A percentile compares a stretch with the other conserved stretches of the same genome.
Evolutionary conservation across 2,329 filamentous ascomycete species (phyloP).

Genomic region (Leptographium galeiforme): DNA sequence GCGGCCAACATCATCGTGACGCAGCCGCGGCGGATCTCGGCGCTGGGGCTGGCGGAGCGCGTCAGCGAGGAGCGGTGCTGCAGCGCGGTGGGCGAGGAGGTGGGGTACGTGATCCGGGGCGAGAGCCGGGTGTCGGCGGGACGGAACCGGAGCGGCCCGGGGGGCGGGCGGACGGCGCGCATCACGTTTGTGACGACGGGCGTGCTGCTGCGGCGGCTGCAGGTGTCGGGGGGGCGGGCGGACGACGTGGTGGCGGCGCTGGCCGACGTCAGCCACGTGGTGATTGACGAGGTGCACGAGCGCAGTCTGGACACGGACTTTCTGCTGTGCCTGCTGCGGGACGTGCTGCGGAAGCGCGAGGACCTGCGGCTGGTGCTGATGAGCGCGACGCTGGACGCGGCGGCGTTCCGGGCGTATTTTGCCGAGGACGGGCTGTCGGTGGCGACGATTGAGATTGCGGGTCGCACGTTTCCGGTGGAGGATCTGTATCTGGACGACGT

Average conservation of each 20-base stretch:
- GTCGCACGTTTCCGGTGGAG: conserved; percentile 77
- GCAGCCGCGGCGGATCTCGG: conserved; percentile 87
- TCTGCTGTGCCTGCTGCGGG: conserved; percentile 70
- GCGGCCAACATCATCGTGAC: conserved; percentile 88
- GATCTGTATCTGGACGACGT: conserved; percentile 88
- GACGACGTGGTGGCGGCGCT: conserved; percentile 72
- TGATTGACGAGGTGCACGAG: conserved; percentile 95
- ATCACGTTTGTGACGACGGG: conserved; percentile 95
- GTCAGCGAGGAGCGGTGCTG: conserved; percentile 91
- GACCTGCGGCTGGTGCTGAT: conserved; percentile 87
- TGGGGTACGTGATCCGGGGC: conserved; percentile 84
- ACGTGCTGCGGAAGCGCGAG: conserved; percentile 60
- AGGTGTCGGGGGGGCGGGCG: conserved; percentile 69
- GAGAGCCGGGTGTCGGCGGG: conserved; percentile 58
- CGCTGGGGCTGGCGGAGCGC: conserved; percentile 82
- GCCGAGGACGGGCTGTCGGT: conserved; percentile 52
- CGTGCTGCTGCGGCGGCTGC: conserved; percentile 79
- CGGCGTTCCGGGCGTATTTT: conserved; percentile 78
- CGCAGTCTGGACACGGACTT: conserved; percentile 92
- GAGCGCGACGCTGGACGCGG: conserved; percentile 88
- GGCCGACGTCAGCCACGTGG: conserved; percentile 82
- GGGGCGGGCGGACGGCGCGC: conserved; percentile 52
- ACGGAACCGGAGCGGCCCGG: conserved; percentile 36
- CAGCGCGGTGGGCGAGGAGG: conserved; percentile 63
- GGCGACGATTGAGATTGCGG: conserved; percentile 72